Percentiles rank a stretch among this genome's conserved stretches.
phyloP scores from a whole-genome alignment of 2,329 filamentous ascomycete genomes.

The Fusarium sublunatum region DNA sequence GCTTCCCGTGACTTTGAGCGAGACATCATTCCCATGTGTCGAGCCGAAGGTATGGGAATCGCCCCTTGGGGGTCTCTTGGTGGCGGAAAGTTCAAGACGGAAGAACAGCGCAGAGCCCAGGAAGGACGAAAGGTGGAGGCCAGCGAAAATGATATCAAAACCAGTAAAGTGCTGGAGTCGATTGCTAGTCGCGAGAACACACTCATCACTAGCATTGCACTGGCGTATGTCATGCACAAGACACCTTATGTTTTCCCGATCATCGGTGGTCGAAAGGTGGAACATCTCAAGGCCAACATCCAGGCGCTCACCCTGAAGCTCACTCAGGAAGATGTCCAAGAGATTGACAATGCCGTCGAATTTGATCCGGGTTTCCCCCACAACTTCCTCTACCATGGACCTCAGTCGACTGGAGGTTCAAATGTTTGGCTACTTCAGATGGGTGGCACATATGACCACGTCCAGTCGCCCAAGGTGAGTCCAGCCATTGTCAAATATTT shows the following conservation, averaged over 20 bases:
- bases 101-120: slow-evolving; percentile 49
- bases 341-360: slow-evolving; percentile 70
- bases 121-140: slow-evolving; percentile 56
- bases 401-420: slow-evolving; percentile 52
- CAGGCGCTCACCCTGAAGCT: slow-evolving; percentile 72
- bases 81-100: slow-evolving; percentile 59
- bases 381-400: slow-evolving; percentile 64
- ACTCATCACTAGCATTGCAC: slow-evolving; percentile 63
- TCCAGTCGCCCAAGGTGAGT: slow-evolving; percentile 55
- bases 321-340: slow-evolving; percentile 69
- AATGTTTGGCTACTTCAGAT: slow-evolving; percentile 59
- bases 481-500: neutral
- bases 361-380: slow-evolving; percentile 77
- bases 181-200: slow-evolving; percentile 60
- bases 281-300: slow-evolving; percentile 77
- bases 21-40: slow-evolving; percentile 59
- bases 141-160: slow-evolving; percentile 64
- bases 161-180: slow-evolving; percentile 60
- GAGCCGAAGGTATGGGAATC: slow-evolving; percentile 61
- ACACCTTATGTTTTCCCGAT: slow-evolving; percentile 79
- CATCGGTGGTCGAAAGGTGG: slow-evolving; percentile 74
- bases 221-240: slow-evolving; percentile 81
- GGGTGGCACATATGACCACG: slow-evolving; percentile 64
- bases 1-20: slow-evolving; percentile 55
- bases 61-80: slow-evolving; percentile 69